Evolutionary conservation across 805 yeast genomes (phyloP).

Genomic region (Zygosaccharomyces bailii): DNA sequence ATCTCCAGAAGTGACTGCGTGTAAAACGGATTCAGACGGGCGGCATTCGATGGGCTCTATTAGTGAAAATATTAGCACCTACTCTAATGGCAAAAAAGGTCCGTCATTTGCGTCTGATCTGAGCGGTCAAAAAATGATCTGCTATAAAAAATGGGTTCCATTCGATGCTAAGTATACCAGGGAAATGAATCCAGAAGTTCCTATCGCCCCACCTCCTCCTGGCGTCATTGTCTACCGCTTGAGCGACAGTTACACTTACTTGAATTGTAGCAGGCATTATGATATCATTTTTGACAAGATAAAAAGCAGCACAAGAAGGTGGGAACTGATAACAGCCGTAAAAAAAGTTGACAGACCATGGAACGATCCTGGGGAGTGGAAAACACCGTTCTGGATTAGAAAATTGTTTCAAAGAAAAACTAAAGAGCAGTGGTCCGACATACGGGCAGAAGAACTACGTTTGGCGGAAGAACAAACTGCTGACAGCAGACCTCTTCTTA

Average conservation of each 20-base stretch:
- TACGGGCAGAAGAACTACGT: too few relatives aligned
- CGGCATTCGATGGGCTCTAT: conserved; percentile 14
- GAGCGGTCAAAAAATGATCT: conserved; percentile 34
- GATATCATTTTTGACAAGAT: conserved; percentile 69
- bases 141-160: conserved; percentile 70
- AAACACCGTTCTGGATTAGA: conserved; percentile 38
- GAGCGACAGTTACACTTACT: conserved; percentile 74
- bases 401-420: conserved; percentile 18
- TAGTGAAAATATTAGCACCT: too few relatives aligned
- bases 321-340: conserved; percentile 39
- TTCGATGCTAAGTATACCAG: conserved; percentile 38
- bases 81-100: conserved; percentile 8
- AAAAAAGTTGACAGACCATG: conserved; percentile 65
- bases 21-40: conserved; percentile 11
- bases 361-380: conserved; percentile 74
- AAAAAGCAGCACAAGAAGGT: conserved; percentile 57
- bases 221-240: conserved; percentile 87
- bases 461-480: conserved; percentile 5
- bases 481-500: conserved; percentile 63
- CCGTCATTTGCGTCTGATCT: conserved; percentile 9
- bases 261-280: conserved; percentile 71
- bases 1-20: conserved; percentile 9
- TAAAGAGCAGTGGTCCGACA: conserved; percentile 20
- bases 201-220: conserved; percentile 76
- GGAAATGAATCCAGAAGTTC: conserved; percentile 53